Percentiles rank a stretch among this genome's conserved stretches.
phyloP scores from a whole-genome alignment of 805 yeast species.

The Dipodascus albidus region DNA sequence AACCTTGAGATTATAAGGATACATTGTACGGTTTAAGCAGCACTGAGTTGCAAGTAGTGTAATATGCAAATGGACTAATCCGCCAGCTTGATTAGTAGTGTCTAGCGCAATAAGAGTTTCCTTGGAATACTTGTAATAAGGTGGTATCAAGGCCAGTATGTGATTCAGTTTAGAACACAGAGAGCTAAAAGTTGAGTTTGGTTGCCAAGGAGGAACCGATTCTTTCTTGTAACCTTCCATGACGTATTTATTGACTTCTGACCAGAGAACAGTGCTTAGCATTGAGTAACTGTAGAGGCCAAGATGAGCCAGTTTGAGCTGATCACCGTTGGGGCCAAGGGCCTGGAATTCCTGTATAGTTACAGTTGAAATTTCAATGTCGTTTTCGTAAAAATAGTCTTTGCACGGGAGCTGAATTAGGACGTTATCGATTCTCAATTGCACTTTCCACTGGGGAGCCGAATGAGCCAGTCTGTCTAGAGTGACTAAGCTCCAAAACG shows the following conservation, averaged over 20 bases:
- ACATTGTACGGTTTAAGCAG: constrained; percentile 23
- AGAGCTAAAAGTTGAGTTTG: constrained; percentile 16
- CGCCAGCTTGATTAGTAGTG: constrained; percentile 18
- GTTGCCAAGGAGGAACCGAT: constrained; percentile 22
- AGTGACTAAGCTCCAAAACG: constrained; percentile 27
- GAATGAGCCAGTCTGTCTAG: constrained; percentile 26
- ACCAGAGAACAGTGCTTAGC: constrained; percentile 15
- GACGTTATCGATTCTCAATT: constrained; percentile 17
- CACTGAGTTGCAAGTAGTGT: constrained; percentile 21
- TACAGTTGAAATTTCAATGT: constrained; percentile 3
- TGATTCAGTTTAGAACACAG: constrained; percentile 15
- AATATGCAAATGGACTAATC: constrained; percentile 24
- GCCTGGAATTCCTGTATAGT: constrained; percentile 4
- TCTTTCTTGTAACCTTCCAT: constrained; percentile 13
- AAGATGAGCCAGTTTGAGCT: constrained; percentile 3
- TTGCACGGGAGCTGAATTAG: constrained; percentile 22
- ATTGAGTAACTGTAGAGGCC: constrained; percentile 14
- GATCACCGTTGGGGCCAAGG: background rate
- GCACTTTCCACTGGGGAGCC: constrained; percentile 22
- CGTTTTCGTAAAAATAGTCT: constrained; percentile 18
- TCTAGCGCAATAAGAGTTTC: constrained; percentile 17
- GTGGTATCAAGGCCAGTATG: constrained; percentile 16
- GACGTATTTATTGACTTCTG: constrained; percentile 13
- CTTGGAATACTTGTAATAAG: constrained; percentile 16
- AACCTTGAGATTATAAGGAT: constrained; percentile 19